Percentiles rank a stretch among this genome's conserved stretches.
phyloP scores from a whole-genome alignment of 495 filamentous ascomycete species.

The Cudoniella acicularis region DNA sequence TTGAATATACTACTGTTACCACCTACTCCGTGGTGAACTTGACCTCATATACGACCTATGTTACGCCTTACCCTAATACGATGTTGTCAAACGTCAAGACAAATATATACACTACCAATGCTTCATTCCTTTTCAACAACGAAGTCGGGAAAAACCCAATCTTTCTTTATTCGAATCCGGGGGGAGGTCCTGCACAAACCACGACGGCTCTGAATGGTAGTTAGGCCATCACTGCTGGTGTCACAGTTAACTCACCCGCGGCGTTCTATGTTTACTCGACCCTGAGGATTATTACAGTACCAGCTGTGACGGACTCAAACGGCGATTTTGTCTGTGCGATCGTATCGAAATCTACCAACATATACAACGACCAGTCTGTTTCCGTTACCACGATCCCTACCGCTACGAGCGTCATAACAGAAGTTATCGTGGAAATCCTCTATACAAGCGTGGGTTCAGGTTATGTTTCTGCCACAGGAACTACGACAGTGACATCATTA shows the following conservation, averaged over 20 bases:
- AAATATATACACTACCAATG: conserved; percentile 5
- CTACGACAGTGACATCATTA: not conserved
- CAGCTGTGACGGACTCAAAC: conserved; percentile 59
- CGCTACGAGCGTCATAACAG: not conserved
- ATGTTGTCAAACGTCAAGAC: not conserved
- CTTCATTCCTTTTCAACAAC: not conserved
- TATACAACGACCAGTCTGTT: not conserved
- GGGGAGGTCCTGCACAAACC: not conserved
- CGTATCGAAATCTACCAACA: not conserved
- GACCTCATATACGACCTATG: not conserved
- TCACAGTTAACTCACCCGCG: conserved; percentile 14
- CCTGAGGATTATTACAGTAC: conserved; percentile 19
- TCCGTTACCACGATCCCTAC: not conserved
- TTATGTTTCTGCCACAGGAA: not conserved
- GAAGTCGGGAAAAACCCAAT: not conserved
- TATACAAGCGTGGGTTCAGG: not conserved
- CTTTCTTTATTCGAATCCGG: not conserved
- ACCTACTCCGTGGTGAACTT: not conserved
- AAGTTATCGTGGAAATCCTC: not conserved
- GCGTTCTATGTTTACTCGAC: conserved; percentile 23
- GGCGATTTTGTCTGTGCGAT: conserved; percentile 28
- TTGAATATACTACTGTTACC: not conserved
- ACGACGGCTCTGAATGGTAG: not conserved
- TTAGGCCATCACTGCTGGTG: conserved; percentile 9
- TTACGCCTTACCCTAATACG: conserved; percentile 7